Conservation (phyloP, 306 rosid species). For the Erythrophleum fordii region DNA sequence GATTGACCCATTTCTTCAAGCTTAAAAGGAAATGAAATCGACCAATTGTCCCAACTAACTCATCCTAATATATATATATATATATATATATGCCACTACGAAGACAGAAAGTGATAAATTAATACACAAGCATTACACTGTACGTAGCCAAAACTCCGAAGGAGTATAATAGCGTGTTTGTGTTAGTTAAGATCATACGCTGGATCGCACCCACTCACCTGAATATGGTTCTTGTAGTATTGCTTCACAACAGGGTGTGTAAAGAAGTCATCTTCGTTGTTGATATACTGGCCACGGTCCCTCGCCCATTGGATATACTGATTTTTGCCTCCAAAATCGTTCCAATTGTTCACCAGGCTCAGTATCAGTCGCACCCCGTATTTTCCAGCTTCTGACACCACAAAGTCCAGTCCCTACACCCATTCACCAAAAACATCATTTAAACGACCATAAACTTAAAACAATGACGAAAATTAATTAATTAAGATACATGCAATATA, state of each 20-base stretch:
- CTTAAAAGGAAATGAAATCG: background rate
- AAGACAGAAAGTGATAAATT: no score
- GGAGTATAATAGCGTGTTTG: no score
- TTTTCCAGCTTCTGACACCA: conserved; percentile 47
- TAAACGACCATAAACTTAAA: background rate
- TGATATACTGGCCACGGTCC: conserved; percentile 28
- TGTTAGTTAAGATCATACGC: background rate
- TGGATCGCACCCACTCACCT: conserved; percentile 34
- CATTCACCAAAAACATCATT: background rate
- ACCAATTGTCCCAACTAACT: no score
- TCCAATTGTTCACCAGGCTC: conserved; percentile 50
- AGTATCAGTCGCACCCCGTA: conserved; percentile 44
- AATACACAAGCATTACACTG: no score
- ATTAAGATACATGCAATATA: background rate
- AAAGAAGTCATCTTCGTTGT: conserved; percentile 48
- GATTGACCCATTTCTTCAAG: no score
- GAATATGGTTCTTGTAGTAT: conserved; percentile 47
- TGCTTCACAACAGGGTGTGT: conserved; percentile 39
- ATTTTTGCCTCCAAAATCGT: conserved; percentile 45
- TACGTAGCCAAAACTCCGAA: no score
- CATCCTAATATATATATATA: no score
- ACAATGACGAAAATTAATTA: background rate
- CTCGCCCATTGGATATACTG: conserved; percentile 50
- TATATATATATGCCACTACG: no score
- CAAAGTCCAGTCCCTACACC: conserved; percentile 46